Conservation (phyloP, 176 grass and related monocot species). For the Rhynchospora pubera region DNA sequence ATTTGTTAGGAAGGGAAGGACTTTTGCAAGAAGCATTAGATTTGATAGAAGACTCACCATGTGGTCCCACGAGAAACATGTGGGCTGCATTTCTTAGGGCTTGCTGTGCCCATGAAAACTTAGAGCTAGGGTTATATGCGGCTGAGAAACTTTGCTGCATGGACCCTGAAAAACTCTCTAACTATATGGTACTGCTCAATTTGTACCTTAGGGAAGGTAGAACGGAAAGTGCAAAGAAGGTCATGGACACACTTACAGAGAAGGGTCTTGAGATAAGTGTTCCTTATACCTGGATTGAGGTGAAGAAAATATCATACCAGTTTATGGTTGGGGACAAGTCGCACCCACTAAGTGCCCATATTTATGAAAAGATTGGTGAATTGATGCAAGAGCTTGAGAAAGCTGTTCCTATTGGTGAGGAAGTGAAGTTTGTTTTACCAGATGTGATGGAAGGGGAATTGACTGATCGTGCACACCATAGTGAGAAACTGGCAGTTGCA, state of each 20-base stretch:
- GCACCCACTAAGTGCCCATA: conserved; percentile 43
- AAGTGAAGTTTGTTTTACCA: conserved; percentile 53
- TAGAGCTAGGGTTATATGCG: conserved; percentile 55
- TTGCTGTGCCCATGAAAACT: conserved; percentile 63
- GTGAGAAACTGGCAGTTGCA: conserved; percentile 69
- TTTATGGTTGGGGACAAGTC: conserved; percentile 71
- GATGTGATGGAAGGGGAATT: conserved; percentile 43
- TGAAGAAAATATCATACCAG: conserved; percentile 53
- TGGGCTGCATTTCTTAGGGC: conserved; percentile 74
- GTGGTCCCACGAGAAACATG: conserved; percentile 62
- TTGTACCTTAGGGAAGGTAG: conserved; percentile 49
- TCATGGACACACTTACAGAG: conserved; percentile 43
- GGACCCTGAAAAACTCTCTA: conserved; percentile 66
- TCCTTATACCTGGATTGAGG: conserved; percentile 78
- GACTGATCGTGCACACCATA: conserved; percentile 33
- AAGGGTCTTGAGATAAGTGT: conserved; percentile 35
- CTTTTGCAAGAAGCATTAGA: conserved; percentile 71
- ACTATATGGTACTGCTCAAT: conserved; percentile 59
- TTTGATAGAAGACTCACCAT: conserved; percentile 61
- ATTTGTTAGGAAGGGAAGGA: conserved; percentile 75
- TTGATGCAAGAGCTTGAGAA: conserved; percentile 46
- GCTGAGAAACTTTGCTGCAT: conserved; percentile 57
- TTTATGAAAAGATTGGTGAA: conserved; percentile 52
- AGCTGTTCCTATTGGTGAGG: conserved; percentile 45
- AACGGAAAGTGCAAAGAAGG: conserved; percentile 33